Conservation (phyloP, 768 basidiomycete species). For the Cubamyces lactineus region DNA sequence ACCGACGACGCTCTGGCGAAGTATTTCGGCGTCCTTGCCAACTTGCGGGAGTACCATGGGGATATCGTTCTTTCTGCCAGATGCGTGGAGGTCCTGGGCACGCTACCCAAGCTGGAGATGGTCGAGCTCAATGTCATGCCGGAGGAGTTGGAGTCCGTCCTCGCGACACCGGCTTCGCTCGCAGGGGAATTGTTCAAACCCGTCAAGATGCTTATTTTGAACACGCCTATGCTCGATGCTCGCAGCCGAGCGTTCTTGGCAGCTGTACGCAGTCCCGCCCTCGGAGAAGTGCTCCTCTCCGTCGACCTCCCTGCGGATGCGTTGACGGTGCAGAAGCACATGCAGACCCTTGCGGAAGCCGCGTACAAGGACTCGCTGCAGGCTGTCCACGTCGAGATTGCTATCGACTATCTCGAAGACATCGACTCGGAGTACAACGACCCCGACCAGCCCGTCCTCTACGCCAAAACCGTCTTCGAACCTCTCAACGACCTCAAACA, state of each 20-base stretch:
- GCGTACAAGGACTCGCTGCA: background rate
- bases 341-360: background rate
- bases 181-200: background rate
- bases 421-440: too few species aligned
- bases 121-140: background rate
- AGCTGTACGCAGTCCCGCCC: background rate
- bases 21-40: background rate
- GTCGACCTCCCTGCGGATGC: background rate
- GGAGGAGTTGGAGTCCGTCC: background rate
- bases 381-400: background rate
- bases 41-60: background rate
- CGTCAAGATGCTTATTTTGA: background rate
- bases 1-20: background rate
- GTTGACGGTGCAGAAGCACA: background rate
- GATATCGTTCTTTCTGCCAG: background rate
- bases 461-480: background rate
- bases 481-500: background rate
- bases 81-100: slow-evolving; percentile 1
- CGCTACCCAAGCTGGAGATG: background rate
- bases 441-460: background rate
- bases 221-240: background rate
- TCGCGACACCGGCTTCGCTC: background rate
- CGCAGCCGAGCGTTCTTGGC: background rate
- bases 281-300: background rate
- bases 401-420: background rate